Conservation (phyloP, 2,329 filamentous ascomycete genomes). For the Delphinella strobiligena region DNA sequence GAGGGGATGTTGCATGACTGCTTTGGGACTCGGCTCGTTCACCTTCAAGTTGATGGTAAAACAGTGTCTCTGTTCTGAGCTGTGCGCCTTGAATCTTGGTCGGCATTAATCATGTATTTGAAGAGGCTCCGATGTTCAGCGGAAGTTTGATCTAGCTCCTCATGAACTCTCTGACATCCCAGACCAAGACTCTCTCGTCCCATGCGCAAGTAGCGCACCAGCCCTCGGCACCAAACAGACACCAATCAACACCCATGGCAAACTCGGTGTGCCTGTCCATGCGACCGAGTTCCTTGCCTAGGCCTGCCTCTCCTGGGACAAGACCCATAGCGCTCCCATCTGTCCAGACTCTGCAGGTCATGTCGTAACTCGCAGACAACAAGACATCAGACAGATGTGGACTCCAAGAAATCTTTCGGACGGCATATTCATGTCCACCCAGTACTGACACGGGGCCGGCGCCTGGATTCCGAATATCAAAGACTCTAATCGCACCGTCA, state of each 20-base stretch:
- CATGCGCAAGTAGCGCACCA: slow-evolving; percentile 93
- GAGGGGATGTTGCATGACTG: too few relatives aligned
- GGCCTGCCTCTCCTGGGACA: slow-evolving; percentile 17
- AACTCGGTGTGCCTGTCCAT: slow-evolving; percentile 96
- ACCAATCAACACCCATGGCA: slow-evolving; percentile 94
- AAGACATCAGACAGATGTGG: slow-evolving; percentile 85
- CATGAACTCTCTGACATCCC: slow-evolving; percentile 70
- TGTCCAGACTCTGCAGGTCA: slow-evolving; percentile 91
- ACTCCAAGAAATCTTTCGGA: slow-evolving; percentile 78
- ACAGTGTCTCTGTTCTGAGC: too few relatives aligned
- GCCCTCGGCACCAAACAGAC: slow-evolving; percentile 84
- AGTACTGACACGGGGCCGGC: slow-evolving; percentile 63
- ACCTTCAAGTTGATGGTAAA: too few relatives aligned
- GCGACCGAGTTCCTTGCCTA: slow-evolving; percentile 55
- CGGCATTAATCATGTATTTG: too few relatives aligned
- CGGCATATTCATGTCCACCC: slow-evolving; percentile 80
- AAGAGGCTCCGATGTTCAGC: too few relatives aligned
- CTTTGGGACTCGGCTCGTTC: too few relatives aligned
- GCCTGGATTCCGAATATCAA: slow-evolving; percentile 70
- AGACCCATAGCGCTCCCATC: slow-evolving; percentile 52
- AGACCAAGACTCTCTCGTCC: slow-evolving; percentile 84
- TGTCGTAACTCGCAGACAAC: slow-evolving; percentile 88
- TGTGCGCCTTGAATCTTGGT: too few relatives aligned
- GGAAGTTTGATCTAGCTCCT: too few relatives aligned
- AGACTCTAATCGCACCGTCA: slow-evolving; percentile 74